Evolutionary conservation across 2,329 filamentous ascomycete genomes (phyloP), one percentile per base, ranked within the genome.

Genomic region (Hymenoscyphus scutula): DNA sequence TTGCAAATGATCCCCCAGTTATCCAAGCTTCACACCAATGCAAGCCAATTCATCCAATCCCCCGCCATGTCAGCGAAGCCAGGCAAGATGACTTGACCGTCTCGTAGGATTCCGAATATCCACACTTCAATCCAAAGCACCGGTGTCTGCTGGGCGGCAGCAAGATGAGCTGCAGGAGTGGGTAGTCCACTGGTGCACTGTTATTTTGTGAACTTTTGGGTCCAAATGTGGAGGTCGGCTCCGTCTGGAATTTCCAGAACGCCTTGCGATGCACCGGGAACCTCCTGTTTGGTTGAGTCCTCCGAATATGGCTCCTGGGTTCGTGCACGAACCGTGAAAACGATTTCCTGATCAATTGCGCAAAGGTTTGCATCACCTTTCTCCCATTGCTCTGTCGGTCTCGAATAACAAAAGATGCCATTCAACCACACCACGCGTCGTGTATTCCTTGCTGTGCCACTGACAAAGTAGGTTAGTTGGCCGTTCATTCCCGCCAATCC

Each of bases 81-180:
- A 41, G 29, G 10, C 29, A 19, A 29, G 19, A 45, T 58, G 19
- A 34, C 61, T 57, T 56, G 56, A 41, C 61, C 54, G 56, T 56
- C 53, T 53, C 23, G 27, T 23, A 34, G 34, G 51, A 32, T 54
- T 32, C 27, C 3, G 51, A 56, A 32, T 55, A 61, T 61, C 61
- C 58, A 60, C 64, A 62, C 19, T 48, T 48, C 41, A 48, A 48
- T 19, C 69, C 68, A 69, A 45, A 65, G 64, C 62, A 68, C 65
- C 65, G 67, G 68, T 68, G 67, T 54, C 56, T 55, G 45, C n/a
- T 61, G 53, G 65, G 65, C 68, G 69, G 70, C 69, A 70, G 70
- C 67, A 72, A 67, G 69, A 73, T 73, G 71, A 71, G 71, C 62
- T 73, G 71, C 71, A 72, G 69, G 69, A 73, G 68, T 53, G 19